phyloP scores from a whole-genome alignment of 352 stramenopile species.

The Phytopythium oedochilum region DNA sequence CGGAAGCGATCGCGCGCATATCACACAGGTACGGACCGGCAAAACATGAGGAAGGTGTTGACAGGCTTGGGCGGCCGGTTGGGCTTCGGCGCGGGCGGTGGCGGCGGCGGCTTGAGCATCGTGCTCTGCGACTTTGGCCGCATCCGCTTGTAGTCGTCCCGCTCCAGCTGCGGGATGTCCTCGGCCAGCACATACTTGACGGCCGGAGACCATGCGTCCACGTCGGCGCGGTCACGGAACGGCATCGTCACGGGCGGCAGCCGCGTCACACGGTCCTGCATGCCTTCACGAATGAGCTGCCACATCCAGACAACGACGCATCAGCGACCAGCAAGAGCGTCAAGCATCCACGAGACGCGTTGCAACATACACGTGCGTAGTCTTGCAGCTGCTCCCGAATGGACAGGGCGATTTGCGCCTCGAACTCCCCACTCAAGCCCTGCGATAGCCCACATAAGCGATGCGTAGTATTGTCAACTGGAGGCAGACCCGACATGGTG shows the following conservation, averaged over 20 bases:
- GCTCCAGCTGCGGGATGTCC: conserved; percentile 66
- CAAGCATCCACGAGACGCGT: not conserved
- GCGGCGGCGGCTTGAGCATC: conserved; percentile 20
- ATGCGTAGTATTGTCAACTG: too few species aligned
- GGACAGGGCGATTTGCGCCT: conserved; percentile 68
- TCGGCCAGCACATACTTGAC: conserved; percentile 76
- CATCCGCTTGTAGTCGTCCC: conserved; percentile 81
- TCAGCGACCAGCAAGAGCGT: conserved; percentile 3
- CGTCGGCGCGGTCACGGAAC: conserved; percentile 63
- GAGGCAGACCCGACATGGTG: too few species aligned
- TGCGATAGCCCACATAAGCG: conserved; percentile 9
- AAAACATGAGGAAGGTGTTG: conserved; percentile 87
- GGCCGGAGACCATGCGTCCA: conserved; percentile 52
- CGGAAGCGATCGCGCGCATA: not conserved
- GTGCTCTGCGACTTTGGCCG: conserved; percentile 53
- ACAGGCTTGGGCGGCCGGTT: conserved; percentile 79
- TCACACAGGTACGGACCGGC: conserved; percentile 36
- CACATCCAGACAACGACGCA: not conserved
- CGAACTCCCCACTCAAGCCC: conserved; percentile 75
- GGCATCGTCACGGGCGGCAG: conserved; percentile 48
- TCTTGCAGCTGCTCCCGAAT: conserved; percentile 78
- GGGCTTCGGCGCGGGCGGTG: conserved; percentile 28
- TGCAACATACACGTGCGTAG: conserved; percentile 52
- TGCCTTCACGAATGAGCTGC: conserved; percentile 67
- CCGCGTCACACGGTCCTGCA: conserved; percentile 52